phyloP scores from a whole-genome alignment of 345 rosid genomes.

The Mallotus nudiflorus region DNA sequence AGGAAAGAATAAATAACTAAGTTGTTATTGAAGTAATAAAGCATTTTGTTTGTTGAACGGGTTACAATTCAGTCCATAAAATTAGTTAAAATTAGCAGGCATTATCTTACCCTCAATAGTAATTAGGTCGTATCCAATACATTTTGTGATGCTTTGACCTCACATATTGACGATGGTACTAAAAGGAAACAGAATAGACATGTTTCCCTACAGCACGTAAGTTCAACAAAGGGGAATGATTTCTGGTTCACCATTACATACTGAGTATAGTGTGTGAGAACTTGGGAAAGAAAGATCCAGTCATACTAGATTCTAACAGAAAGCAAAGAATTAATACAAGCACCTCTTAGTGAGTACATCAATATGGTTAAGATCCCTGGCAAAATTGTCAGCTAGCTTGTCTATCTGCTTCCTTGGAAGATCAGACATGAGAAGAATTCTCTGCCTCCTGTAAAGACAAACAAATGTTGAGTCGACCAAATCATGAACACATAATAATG shows the following conservation, averaged over 20 bases:
- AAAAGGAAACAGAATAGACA: neutral
- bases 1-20: neutral
- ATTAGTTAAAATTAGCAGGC: neutral
- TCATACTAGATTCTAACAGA: conserved; percentile 2
- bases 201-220: neutral
- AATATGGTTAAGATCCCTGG: conserved; percentile 80
- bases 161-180: neutral
- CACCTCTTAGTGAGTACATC: conserved; percentile 93
- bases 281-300: neutral
- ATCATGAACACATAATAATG: conserved; percentile 5
- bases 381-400: conserved; percentile 65
- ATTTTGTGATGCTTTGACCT: neutral
- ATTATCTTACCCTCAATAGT: neutral
- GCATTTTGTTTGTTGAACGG: neutral
- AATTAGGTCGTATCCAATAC: neutral
- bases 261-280: neutral
- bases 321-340: conserved; percentile 12
- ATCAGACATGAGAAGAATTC: conserved; percentile 94
- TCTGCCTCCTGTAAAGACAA: conserved; percentile 68
- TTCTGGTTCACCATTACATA: neutral
- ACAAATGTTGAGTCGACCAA: conserved; percentile 15
- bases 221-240: neutral
- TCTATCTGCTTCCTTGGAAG: conserved; percentile 96
- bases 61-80: neutral
- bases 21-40: neutral